Evolutionary conservation across 805 yeast genomes (phyloP).

Genomic region (Lipomyces sp.): DNA sequence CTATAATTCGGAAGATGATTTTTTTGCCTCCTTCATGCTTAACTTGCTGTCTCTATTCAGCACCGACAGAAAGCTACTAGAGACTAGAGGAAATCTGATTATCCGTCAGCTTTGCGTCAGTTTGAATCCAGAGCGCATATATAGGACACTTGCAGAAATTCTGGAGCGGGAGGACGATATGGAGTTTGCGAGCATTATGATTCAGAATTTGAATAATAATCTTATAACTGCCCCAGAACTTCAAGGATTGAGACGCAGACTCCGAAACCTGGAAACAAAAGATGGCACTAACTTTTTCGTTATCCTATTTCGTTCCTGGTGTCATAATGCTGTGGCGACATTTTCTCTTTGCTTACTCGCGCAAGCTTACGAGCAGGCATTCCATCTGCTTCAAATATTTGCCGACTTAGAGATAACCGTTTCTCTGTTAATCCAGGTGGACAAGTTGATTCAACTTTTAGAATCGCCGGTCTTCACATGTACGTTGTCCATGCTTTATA

Average conservation of each 20-base stretch:
- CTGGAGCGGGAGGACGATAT: slow-evolving; percentile 58
- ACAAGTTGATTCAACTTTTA: slow-evolving; percentile 79
- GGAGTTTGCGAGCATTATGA: slow-evolving; percentile 72
- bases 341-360: slow-evolving; percentile 80
- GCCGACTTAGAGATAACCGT: slow-evolving; percentile 80
- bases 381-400: slow-evolving; percentile 71
- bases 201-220: slow-evolving; percentile 83
- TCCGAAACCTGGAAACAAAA: slow-evolving; percentile 57
- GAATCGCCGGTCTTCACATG: slow-evolving; percentile 88
- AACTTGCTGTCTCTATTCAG: slow-evolving; percentile 68
- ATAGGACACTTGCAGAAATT: slow-evolving; percentile 73
- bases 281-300: slow-evolving; percentile 71
- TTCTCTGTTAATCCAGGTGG: slow-evolving; percentile 78
- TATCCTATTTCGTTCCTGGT: slow-evolving; percentile 82
- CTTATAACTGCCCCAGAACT: slow-evolving; percentile 83
- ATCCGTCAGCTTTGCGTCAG: slow-evolving; percentile 78
- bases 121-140: slow-evolving; percentile 77
- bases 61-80: slow-evolving; percentile 62
- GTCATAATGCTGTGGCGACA: slow-evolving; percentile 84
- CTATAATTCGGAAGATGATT: slow-evolving; percentile 65
- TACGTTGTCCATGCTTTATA: slow-evolving; percentile 3
- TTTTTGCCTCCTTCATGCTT: slow-evolving; percentile 70
- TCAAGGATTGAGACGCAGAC: slow-evolving; percentile 60
- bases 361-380: slow-evolving; percentile 84
- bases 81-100: slow-evolving; percentile 75